phyloP scores from a whole-genome alignment of 2,329 filamentous ascomycete species.

The Trichoderma sp. region DNA sequence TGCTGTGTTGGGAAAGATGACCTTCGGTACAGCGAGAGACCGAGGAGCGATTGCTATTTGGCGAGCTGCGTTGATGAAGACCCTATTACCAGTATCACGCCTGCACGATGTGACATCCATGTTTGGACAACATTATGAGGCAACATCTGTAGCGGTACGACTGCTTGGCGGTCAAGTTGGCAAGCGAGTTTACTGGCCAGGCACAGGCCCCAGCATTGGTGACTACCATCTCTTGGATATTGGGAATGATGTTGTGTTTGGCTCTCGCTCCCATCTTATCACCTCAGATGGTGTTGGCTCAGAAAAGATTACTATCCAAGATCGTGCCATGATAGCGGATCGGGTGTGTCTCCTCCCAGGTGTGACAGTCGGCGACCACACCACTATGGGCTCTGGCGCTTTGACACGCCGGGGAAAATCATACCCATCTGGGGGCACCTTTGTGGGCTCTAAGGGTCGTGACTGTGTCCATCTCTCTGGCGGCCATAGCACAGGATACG shows the following conservation, averaged over 20 bases:
- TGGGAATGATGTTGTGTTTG: constrained; percentile 59
- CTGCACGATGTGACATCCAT: constrained; percentile 49
- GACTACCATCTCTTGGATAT: constrained; percentile 55
- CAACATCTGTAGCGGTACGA: constrained; percentile 49
- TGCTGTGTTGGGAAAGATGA: constrained; percentile 37
- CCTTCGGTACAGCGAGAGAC: constrained; percentile 30
- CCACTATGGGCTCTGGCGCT: constrained; percentile 54
- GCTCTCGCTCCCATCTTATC: constrained; percentile 51
- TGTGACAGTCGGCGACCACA: constrained; percentile 45
- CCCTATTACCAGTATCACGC: constrained; percentile 41
- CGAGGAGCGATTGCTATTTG: constrained; percentile 42
- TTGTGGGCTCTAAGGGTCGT: constrained; percentile 51
- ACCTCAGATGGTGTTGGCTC: constrained; percentile 52
- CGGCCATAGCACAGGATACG: constrained; percentile 19
- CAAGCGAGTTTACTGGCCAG: constrained; percentile 55
- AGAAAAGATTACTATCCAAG: constrained; percentile 44
- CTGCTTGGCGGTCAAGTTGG: constrained; percentile 52
- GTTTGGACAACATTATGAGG: constrained; percentile 55
- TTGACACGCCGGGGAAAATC: constrained; percentile 44
- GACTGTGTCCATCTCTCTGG: constrained; percentile 45
- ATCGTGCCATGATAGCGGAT: constrained; percentile 56
- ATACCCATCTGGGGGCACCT: constrained; percentile 47
- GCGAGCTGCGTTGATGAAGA: constrained; percentile 43
- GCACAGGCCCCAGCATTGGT: constrained; percentile 50
- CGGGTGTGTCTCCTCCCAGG: constrained; percentile 52